Evolutionary conservation across 169 alveolate genomes (phyloP).

Genomic region (Eimeria tenella): DNA sequence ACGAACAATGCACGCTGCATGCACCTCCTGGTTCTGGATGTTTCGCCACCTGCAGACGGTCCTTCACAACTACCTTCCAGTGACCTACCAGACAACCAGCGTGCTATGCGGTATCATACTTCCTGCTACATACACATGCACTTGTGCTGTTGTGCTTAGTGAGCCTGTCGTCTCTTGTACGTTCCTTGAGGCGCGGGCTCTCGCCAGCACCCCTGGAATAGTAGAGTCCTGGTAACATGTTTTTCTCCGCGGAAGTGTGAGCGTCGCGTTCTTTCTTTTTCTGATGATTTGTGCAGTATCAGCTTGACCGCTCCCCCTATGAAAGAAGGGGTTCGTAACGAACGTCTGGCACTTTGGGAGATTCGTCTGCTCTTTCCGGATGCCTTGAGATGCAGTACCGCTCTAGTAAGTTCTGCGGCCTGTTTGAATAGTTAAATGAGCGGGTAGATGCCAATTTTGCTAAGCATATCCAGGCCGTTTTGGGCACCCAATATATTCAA

Average conservation of each 20-base stretch:
- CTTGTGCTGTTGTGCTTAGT: not conserved
- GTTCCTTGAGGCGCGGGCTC: no score
- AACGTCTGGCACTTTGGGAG: conserved; percentile 66
- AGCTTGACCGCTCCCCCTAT: conserved; percentile 65
- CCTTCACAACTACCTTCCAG: conserved; percentile 46
- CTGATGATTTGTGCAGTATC: conserved; percentile 30
- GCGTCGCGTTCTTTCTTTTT: not conserved
- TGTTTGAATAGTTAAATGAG: not conserved
- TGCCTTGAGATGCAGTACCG: conserved; percentile 61
- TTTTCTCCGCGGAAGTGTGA: no score
- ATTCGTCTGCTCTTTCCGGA: conserved; percentile 61
- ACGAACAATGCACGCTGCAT: conserved; percentile 65
- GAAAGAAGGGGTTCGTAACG: conserved; percentile 3
- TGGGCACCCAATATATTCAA: not conserved
- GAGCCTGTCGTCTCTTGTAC: no score
- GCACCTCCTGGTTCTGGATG: conserved; percentile 54
- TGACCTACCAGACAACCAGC: not conserved
- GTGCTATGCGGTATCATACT: conserved; percentile 31
- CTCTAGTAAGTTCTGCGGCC: conserved; percentile 1
- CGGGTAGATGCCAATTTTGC: not conserved
- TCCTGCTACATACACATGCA: not conserved
- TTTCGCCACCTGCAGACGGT: conserved; percentile 49
- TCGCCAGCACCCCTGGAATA: no score
- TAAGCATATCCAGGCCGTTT: not conserved
- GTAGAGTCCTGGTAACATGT: no score